Evolutionary conservation across 768 basidiomycete species (phyloP).

Genomic region (Multifurca ochricompacta): DNA sequence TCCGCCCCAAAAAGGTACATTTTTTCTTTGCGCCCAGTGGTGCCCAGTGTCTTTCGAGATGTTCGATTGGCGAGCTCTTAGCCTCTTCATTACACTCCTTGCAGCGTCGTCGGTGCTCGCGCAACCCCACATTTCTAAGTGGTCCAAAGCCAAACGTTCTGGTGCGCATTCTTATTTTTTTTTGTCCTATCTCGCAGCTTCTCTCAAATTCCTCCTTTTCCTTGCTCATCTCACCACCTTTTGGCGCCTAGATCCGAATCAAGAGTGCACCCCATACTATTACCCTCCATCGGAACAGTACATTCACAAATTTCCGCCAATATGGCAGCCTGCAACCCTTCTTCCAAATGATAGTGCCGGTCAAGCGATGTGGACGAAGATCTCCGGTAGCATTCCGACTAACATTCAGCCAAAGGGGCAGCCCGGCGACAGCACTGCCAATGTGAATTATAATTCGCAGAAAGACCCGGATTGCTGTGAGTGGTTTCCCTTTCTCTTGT

Average conservation of each 20-base stretch:
- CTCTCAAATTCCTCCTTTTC: too few species aligned
- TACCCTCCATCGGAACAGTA: background rate
- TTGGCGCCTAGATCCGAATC: background rate
- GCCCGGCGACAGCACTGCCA: too few species aligned
- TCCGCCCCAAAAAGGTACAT: too few species aligned
- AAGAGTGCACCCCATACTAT: too few species aligned
- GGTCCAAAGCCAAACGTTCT: slow-evolving; percentile 4
- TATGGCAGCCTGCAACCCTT: slow-evolving; percentile 1
- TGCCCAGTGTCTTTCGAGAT: background rate
- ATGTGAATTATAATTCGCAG: too few species aligned
- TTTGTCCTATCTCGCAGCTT: background rate
- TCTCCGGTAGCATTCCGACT: too few species aligned
- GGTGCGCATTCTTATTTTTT: slow-evolving; percentile 2
- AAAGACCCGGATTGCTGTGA: too few species aligned
- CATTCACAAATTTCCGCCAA: background rate
- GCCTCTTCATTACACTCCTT: too few species aligned
- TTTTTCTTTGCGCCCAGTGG: too few species aligned
- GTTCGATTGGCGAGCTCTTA: background rate
- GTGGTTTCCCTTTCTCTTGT: too few species aligned
- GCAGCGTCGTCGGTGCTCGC: too few species aligned
- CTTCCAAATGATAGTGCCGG: slow-evolving; percentile 6
- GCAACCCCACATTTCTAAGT: slow-evolving; percentile 7
- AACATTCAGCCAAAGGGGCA: too few species aligned
- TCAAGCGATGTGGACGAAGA: slow-evolving; percentile 34
- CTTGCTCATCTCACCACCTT: background rate